Percentiles rank a stretch among this genome's conserved stretches.
Evolutionary conservation across 495 filamentous ascomycete genomes (phyloP).

Genomic region (Penicillium longicatenatum): DNA sequence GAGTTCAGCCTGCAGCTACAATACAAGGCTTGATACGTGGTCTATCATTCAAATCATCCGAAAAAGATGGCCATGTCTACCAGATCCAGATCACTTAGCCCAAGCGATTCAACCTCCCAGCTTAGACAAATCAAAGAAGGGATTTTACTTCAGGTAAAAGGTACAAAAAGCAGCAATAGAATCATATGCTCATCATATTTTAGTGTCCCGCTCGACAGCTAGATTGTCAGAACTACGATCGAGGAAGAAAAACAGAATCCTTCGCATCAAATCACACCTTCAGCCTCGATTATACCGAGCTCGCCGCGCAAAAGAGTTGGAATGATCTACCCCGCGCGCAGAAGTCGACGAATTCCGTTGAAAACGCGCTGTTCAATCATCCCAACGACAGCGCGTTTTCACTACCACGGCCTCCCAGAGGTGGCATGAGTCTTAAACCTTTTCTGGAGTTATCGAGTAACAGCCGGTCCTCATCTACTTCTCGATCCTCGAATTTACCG

Average conservation of each 20-base stretch:
- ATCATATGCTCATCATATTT: neutral
- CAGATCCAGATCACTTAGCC: neutral
- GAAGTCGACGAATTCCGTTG: too few species aligned
- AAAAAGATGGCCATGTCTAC: neutral
- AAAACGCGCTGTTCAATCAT: too few species aligned
- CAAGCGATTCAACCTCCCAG: neutral
- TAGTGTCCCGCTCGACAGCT: neutral
- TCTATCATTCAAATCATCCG: neutral
- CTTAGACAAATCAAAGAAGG: neutral
- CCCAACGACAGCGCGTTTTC: too few species aligned
- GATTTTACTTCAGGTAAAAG: neutral
- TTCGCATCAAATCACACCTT: neutral
- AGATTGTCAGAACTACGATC: neutral
- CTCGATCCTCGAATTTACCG: too few species aligned
- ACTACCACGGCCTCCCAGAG: too few species aligned
- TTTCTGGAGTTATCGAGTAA: too few species aligned
- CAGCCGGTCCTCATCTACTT: too few species aligned
- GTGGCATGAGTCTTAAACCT: too few species aligned
- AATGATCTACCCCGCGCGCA: neutral
- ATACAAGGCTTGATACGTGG: neutral
- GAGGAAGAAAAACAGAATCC: neutral
- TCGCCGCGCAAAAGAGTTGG: neutral
- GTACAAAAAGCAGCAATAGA: neutral
- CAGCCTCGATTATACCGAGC: neutral
- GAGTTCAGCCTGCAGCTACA: neutral